A percentile compares a stretch with the other conserved stretches of the same genome.
phyloP scores from a whole-genome alignment of 805 yeast species.

The Ogataea methanolica region DNA sequence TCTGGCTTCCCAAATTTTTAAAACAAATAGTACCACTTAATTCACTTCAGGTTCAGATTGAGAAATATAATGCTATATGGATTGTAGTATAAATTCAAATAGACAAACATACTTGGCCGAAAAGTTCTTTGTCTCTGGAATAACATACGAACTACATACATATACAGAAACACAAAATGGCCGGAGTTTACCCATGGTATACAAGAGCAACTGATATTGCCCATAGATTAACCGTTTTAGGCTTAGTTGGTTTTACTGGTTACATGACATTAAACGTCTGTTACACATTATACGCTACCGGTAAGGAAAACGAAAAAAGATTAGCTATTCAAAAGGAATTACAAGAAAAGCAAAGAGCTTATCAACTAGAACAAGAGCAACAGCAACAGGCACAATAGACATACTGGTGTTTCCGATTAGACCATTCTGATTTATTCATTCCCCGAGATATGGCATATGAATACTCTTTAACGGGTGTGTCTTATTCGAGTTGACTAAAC shows the following conservation, averaged over 20 bases:
- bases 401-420: background rate
- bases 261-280: conserved; percentile 50
- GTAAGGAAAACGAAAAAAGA: conserved; percentile 45
- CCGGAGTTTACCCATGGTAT: conserved; percentile 66
- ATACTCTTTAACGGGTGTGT: background rate
- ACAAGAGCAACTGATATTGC: conserved; percentile 65
- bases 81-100: no score
- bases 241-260: conserved; percentile 50
- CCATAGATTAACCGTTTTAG: conserved; percentile 67
- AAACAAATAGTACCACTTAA: no score
- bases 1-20: no score
- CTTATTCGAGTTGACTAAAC: background rate
- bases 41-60: no score
- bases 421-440: background rate
- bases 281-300: conserved; percentile 48
- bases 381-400: background rate
- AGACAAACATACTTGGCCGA: no score
- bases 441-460: background rate
- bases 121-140: no score
- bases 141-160: background rate
- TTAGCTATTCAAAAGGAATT: conserved; percentile 28
- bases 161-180: conserved; percentile 26
- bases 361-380: conserved; percentile 16
- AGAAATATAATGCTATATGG: no score
- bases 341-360: conserved; percentile 23